Conservation (phyloP, 305 asterid species). For the Solanum hybrid region DNA sequence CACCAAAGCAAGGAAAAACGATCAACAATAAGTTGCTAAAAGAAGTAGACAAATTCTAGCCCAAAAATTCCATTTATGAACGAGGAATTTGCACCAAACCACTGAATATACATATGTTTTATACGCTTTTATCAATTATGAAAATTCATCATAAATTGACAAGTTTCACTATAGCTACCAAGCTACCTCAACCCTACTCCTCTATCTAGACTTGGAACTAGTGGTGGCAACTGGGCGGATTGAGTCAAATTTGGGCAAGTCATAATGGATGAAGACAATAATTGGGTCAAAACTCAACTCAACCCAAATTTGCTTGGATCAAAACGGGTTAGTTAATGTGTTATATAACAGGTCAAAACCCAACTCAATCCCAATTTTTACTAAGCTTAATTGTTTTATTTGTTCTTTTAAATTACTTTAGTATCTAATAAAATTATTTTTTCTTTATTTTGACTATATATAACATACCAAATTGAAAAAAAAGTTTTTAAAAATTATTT, state of each 20-base stretch:
- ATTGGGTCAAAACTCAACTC: not conserved
- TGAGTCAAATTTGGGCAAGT: not conserved
- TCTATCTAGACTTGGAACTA: not conserved
- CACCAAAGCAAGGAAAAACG: not conserved
- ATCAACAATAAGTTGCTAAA: not conserved
- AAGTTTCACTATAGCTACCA: not conserved
- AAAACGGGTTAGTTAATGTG: not conserved
- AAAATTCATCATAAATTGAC: not conserved
- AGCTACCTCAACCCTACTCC: not conserved
- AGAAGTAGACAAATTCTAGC: not conserved
- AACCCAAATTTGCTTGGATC: not conserved
- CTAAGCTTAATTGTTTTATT: not conserved
- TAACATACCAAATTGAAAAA: not conserved
- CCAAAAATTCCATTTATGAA: not conserved
- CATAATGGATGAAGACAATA: not conserved
- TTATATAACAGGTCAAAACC: not conserved
- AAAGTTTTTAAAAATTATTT: too few relatives aligned
- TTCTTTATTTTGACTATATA: not conserved
- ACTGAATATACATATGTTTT: not conserved
- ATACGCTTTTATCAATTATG: not conserved
- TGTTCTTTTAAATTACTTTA: not conserved
- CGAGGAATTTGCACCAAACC: not conserved
- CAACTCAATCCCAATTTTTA: not conserved
- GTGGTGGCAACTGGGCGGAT: accelerated
- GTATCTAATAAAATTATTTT: not conserved